These are phyloP conservation scores for Bacidia gigantensis DNA, from an alignment of 495 filamentous ascomycete genomes.

Conservation along the genomic window DNA sequence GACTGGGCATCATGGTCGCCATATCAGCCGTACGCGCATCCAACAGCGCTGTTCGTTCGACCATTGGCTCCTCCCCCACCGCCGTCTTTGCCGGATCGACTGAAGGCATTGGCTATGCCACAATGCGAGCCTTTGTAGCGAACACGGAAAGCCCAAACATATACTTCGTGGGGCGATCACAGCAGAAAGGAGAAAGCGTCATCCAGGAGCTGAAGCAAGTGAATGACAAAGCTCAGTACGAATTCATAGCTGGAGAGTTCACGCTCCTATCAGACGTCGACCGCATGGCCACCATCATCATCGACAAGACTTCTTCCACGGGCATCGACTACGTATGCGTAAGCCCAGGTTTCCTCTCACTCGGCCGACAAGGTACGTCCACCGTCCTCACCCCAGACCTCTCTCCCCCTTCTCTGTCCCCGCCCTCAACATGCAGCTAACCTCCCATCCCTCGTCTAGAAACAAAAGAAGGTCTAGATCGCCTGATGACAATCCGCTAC, in stretches of 20 bases:
- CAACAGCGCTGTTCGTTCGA: not conserved
- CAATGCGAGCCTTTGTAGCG: not conserved
- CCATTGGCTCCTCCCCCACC: slow-evolving; percentile 1
- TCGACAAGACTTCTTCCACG: not conserved
- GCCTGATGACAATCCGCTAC: slow-evolving; percentile 3
- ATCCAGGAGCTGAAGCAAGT: not conserved
- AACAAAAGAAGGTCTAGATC: slow-evolving; percentile 6
- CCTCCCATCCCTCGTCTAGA: not conserved
- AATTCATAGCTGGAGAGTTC: slow-evolving; percentile 1
- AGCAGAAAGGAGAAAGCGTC: not conserved
- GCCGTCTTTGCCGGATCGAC: slow-evolving; percentile 31
- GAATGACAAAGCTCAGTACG: not conserved
- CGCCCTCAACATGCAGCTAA: not conserved
- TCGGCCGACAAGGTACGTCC: not conserved
- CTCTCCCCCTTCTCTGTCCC: not conserved
- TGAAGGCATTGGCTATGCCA: slow-evolving; percentile 7
- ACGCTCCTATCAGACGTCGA: not conserved
- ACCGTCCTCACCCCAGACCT: no score
- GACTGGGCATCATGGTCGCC: not conserved
- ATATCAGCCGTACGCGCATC: not conserved
- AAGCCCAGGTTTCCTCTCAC: not conserved
- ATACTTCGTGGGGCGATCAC: slow-evolving; percentile 1
- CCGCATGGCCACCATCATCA: not conserved
- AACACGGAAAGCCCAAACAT: slow-evolving; percentile 2
- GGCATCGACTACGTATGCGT: slow-evolving; percentile 4